phyloP scores from a whole-genome alignment of 179 eudicot species.

The Amaranthus tricolor region DNA sequence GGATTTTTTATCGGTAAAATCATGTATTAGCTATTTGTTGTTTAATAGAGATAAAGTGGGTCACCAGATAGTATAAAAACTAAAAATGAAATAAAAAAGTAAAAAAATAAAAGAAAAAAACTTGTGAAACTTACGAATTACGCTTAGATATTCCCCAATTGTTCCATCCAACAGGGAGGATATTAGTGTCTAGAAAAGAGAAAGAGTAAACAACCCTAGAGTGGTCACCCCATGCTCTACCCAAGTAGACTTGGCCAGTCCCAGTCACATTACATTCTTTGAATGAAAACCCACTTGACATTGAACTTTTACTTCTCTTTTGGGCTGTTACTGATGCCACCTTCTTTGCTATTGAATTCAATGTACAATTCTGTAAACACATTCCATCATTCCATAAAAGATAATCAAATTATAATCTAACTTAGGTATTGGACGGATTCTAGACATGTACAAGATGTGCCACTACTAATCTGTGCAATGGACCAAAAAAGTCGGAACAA shows the following conservation, averaged over 20 bases:
- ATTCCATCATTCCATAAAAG: background rate
- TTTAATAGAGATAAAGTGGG: too few species aligned
- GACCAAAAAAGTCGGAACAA: too few species aligned
- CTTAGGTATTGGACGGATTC: too few species aligned
- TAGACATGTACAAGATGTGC: too few species aligned
- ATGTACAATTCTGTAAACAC: constrained; percentile 47
- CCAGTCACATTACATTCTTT: constrained; percentile 55
- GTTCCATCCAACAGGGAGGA: constrained; percentile 67
- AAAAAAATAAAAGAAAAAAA: background rate
- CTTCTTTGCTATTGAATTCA: constrained; percentile 57
- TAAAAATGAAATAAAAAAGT: too few species aligned
- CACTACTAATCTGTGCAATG: too few species aligned
- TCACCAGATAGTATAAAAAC: too few species aligned
- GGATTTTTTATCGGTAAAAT: too few species aligned
- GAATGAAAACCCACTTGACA: constrained; percentile 72
- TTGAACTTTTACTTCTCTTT: constrained; percentile 39
- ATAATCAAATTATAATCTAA: too few species aligned
- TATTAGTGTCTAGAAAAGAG: constrained; percentile 55
- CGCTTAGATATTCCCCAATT: constrained; percentile 51
- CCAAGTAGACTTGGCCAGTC: constrained; percentile 53
- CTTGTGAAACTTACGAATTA: constrained; percentile 33
- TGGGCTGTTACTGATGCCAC: constrained; percentile 67
- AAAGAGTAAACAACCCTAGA: constrained; percentile 68
- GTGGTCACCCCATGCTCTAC: constrained; percentile 73
- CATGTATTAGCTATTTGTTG: too few species aligned